Evolutionary conservation across 306 rosid species (phyloP), one percentile per base, ranked within the genome.

Genomic region (Malus asiatica): DNA sequence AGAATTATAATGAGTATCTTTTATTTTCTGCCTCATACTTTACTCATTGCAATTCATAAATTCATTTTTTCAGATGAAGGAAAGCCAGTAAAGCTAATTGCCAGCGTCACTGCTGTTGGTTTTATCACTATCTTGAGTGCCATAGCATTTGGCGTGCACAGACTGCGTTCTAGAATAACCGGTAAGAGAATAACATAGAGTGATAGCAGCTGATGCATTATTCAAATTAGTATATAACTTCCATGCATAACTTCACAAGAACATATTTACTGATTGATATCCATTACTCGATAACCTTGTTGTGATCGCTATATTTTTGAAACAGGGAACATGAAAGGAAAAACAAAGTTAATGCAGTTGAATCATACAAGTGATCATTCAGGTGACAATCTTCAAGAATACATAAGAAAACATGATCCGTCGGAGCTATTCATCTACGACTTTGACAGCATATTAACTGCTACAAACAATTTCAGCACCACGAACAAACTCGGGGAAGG

Each of bases 401-500:
- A 16, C 48, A 25, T 65, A n/a, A 42, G 69, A 44, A 66, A 63
- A 5, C 6, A 42, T 27, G 53, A 64, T 66, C 45, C 29, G 1
- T 63, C 64, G 0, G 80, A 81, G 73, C 25, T 64, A 13, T 18
- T 22, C 11, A 38, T 71, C 16, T 76, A 55, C 12, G 48, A 55
- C 8, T 81, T 75, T 46, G 75, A 70, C 4, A 42, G 38, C 70
- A 70, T 81, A 53, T 22, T 51, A 23, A 23, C 30, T 13, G 80
- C 84, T 8, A 76, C 84, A 5, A 20, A 76, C 58, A 20, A 58
- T 64, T 81, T 81, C 73, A 70, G 67, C 51, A 15, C n/a, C 6
- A 27, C 27, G 44, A 81, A 81, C 70, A 81, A 76, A 81, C 84
- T 81, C 12, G 84, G 80, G 4, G 58, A 81, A 76, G 80, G 84